Conservation (phyloP, 345 rosid genomes). For the Ailanthus altissimus region DNA sequence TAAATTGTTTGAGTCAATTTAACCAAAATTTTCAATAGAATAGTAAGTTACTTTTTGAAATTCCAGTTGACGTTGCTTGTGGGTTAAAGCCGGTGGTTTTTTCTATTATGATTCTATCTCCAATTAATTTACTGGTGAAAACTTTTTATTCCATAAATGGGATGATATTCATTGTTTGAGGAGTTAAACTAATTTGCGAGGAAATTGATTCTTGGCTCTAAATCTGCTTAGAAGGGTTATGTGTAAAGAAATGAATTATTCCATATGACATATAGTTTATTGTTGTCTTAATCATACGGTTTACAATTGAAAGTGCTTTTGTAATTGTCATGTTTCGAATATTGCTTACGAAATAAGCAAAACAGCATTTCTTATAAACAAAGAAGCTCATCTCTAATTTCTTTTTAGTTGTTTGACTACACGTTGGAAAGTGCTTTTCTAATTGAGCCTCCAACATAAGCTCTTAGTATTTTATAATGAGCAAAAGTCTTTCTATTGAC, state of each 20-base stretch:
- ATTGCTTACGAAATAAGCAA: not conserved
- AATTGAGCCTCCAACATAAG: not conserved
- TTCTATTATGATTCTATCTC: too few species aligned
- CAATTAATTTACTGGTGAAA: not conserved
- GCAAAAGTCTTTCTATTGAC: not conserved
- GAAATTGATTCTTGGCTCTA: slow-evolving; percentile 6
- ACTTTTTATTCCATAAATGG: not conserved
- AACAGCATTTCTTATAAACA: not conserved
- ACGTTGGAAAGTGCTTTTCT: not conserved
- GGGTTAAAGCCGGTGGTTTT: not conserved
- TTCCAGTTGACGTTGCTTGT: not conserved
- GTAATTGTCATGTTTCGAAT: not conserved
- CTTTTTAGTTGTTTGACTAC: not conserved
- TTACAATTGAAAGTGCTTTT: not conserved
- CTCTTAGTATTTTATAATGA: not conserved
- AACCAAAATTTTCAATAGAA: not conserved
- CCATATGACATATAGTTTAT: not conserved
- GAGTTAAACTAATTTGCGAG: not conserved
- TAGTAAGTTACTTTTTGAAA: not conserved
- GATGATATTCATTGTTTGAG: not conserved
- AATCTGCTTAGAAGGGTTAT: not conserved
- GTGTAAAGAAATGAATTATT: not conserved
- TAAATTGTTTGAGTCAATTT: too few species aligned
- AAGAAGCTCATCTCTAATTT: not conserved
- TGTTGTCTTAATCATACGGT: not conserved